phyloP scores from a whole-genome alignment of 495 filamentous ascomycete genomes.

The Platismatia glauca region DNA sequence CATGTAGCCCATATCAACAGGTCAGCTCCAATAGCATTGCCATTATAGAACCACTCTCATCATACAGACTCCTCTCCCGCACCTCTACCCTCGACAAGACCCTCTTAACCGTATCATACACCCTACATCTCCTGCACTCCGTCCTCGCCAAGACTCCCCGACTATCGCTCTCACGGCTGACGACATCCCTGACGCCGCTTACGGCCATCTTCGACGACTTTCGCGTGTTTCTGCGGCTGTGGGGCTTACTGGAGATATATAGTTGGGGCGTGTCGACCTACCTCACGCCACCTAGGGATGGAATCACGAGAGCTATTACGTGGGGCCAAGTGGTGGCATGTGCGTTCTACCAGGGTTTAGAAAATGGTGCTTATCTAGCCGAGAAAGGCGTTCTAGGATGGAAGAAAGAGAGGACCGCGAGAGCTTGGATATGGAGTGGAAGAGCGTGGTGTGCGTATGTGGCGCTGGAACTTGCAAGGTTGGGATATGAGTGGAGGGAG shows the following conservation, averaged over 20 bases:
- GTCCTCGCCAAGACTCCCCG: slow-evolving; percentile 26
- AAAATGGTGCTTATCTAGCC: slow-evolving; percentile 76
- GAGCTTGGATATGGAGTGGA: slow-evolving; percentile 63
- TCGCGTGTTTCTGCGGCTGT: slow-evolving; percentile 67
- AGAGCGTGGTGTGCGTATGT: slow-evolving; percentile 75
- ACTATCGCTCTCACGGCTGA: slow-evolving; percentile 28
- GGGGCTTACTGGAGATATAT: slow-evolving; percentile 71
- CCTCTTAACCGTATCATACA: slow-evolving; percentile 57
- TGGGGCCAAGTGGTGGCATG: slow-evolving; percentile 60
- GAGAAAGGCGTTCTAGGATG: slow-evolving; percentile 56
- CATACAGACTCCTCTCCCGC: slow-evolving; percentile 44
- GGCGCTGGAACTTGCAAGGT: slow-evolving; percentile 59
- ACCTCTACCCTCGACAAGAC: slow-evolving; percentile 53
- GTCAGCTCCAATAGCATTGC: slow-evolving; percentile 32
- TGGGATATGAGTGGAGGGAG: slow-evolving; percentile 44
- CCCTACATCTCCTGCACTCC: slow-evolving; percentile 39
- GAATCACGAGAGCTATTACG: slow-evolving; percentile 42
- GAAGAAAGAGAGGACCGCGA: slow-evolving; percentile 41
- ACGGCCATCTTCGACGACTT: slow-evolving; percentile 49
- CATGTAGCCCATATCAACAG: slow-evolving; percentile 14
- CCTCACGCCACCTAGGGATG: slow-evolving; percentile 39
- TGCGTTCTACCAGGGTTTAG: slow-evolving; percentile 63
- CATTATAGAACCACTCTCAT: slow-evolving; percentile 32
- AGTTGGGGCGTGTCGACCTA: slow-evolving; percentile 55
- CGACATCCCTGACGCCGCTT: slow-evolving; percentile 31